Conservation (phyloP, 139 green algal genomes). For the Picochlorum sp. region DNA sequence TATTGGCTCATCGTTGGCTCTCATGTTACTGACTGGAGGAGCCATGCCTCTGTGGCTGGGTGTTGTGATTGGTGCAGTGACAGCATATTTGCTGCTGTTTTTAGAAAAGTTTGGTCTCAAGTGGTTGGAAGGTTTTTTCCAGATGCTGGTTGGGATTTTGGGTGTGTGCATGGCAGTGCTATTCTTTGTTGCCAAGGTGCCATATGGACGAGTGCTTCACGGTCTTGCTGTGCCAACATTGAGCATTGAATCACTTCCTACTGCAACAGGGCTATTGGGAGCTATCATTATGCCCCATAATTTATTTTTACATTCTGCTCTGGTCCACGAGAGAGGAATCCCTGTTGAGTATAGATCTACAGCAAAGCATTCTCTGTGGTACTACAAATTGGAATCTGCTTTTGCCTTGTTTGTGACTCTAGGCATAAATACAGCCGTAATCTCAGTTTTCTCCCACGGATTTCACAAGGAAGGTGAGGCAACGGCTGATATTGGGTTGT, state of each 20-base stretch:
- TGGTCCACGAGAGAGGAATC: constrained; percentile 33
- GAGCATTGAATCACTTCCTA: constrained; percentile 1
- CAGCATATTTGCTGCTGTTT: constrained; percentile 33
- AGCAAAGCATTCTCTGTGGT: constrained; percentile 23
- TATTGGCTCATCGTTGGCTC: constrained; percentile 68
- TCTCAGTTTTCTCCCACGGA: constrained; percentile 32
- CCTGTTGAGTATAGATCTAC: background rate
- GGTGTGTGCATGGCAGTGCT: constrained; percentile 14
- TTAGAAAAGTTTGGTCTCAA: constrained; percentile 30
- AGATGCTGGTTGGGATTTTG: constrained; percentile 20
- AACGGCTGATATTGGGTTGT: constrained; percentile 26
- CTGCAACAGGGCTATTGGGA: constrained; percentile 6
- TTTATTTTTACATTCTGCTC: constrained; percentile 40
- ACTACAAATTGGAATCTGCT: constrained; percentile 41
- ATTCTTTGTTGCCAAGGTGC: constrained; percentile 23
- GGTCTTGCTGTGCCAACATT: constrained; percentile 25
- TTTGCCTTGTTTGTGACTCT: constrained; percentile 36
- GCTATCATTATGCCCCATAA: constrained; percentile 38
- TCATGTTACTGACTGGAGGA: constrained; percentile 61
- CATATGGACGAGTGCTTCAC: constrained; percentile 14
- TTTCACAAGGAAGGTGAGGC: constrained; percentile 17
- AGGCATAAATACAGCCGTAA: constrained; percentile 42
- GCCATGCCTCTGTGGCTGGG: constrained; percentile 54
- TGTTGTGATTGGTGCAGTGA: constrained; percentile 13
- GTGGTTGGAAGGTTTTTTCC: constrained; percentile 30